Percentiles rank a stretch among this genome's conserved stretches.
phyloP scores from a whole-genome alignment of 352 stramenopile genomes.

The Globisporangium nunn region DNA sequence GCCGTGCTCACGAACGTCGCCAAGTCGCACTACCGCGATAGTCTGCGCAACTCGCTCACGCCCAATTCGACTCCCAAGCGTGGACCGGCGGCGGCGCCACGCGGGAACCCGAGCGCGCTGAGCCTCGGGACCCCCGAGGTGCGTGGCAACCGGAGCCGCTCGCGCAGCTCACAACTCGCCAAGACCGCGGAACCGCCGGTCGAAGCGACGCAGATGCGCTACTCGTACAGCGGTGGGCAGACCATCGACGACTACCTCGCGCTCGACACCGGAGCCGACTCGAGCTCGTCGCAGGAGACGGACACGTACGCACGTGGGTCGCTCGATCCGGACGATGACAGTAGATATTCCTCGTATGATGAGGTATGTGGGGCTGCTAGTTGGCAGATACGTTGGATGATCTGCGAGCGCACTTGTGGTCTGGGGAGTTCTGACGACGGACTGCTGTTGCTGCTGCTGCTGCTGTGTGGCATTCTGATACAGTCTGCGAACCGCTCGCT shows the following conservation, averaged over 20 bases:
- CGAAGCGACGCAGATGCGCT: constrained; percentile 40
- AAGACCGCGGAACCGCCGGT: constrained; percentile 23
- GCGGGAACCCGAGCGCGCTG: constrained; percentile 13
- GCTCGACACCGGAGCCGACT: constrained; percentile 32
- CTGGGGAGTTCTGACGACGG: too few species aligned
- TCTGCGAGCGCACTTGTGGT: too few species aligned
- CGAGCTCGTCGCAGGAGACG: constrained; percentile 44
- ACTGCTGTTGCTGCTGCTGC: background rate
- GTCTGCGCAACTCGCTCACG: constrained; percentile 44
- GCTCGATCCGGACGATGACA: constrained; percentile 25
- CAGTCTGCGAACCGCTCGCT: constrained; percentile 22
- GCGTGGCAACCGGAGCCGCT: constrained; percentile 45
- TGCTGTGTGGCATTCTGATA: background rate
- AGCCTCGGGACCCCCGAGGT: constrained; percentile 25
- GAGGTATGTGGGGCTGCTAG: constrained; percentile 16
- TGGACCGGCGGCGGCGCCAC: background rate
- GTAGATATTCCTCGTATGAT: constrained; percentile 21
- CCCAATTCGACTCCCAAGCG: constrained; percentile 46
- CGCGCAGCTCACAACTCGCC: constrained; percentile 37
- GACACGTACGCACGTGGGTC: constrained; percentile 32
- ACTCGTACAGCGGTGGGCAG: constrained; percentile 54
- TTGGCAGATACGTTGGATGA: too few species aligned
- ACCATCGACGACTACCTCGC: constrained; percentile 49
- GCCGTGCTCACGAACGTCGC: constrained; percentile 63
- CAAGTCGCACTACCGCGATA: constrained; percentile 78